Base-by-base conservation (phyloP, 441 rosid species). In the Breynia disticha region DNA sequence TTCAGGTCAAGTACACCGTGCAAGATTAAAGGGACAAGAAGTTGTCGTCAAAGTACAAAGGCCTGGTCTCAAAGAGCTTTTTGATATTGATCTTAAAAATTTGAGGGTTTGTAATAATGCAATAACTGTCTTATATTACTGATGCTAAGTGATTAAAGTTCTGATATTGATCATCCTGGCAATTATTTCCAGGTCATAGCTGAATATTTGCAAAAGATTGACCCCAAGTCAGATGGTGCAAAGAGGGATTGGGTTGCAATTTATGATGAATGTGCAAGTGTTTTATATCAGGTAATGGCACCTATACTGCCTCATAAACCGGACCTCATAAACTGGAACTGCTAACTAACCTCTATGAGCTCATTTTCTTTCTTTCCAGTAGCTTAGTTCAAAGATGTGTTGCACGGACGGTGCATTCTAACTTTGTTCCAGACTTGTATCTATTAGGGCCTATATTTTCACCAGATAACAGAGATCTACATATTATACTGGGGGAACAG, bases 211-310 rank as follows among this genome's bases (percentile, higher is more conserved):
- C 99, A 93, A 69, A 93, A 87, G 79, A 18, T 89, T 60, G 99
- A 93, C 62, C 99, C 99, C 46, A 89, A 93, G 72, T 93, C 97
- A 43, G 99, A 89, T 79, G 99, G 99, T 49, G 97, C 99, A 28
- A 93, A 86, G 80, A 85, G 99, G 76, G 99, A 93, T 53, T 93
- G 99, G 97, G 96, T 93, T 78, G 96, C 97, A 22, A 93, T 93
- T 51, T 93, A 93, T 69, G 99, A 94, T 81, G 99, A 94, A 72
- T 94, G 99, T 75, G 96, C 99, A 5, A 76, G 56, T 56, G 97
- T 89, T 18, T 70, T 93, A 67, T 93, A 93, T 77, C 79, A 86
- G 93, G 98, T 88, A 69, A 6, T 13, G 13, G 19, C 46, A 13
- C 7, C 37, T 60, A 51, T 24, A 52, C 48, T 37, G 39, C 32